phyloP scores from a whole-genome alignment of 1,139 yeast genomes.

The Blastobotrys raffinosifermentans region DNA sequence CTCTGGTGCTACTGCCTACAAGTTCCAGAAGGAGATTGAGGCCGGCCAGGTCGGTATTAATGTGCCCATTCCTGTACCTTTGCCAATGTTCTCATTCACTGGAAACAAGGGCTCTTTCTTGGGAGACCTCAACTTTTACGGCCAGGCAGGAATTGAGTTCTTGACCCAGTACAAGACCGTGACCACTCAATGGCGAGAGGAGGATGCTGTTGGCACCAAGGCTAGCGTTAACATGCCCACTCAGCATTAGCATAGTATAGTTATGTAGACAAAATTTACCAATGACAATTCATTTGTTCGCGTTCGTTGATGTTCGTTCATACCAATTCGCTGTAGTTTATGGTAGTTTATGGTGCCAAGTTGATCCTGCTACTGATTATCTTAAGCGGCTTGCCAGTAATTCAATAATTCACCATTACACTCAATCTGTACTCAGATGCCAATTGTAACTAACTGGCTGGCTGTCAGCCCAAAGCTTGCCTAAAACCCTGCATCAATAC shows the following conservation, averaged over 20 bases:
- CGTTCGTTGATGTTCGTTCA: too few relatives aligned
- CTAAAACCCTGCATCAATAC: too few relatives aligned
- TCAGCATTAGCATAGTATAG: conserved; percentile 18
- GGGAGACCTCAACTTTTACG: conserved; percentile 76
- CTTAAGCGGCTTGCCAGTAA: too few relatives aligned
- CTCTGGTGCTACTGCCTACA: conserved; percentile 64
- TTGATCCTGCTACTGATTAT: too few relatives aligned
- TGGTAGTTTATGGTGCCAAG: too few relatives aligned
- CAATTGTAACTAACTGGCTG: too few relatives aligned
- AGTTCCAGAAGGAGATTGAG: conserved; percentile 63
- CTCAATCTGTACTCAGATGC: too few relatives aligned
- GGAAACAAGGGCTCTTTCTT: conserved; percentile 73
- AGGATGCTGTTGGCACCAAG: conserved; percentile 49
- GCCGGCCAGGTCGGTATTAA: conserved; percentile 78
- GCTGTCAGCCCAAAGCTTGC: too few relatives aligned
- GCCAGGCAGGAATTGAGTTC: conserved; percentile 66
- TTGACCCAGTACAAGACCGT: conserved; percentile 75
- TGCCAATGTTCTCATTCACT: conserved; percentile 78
- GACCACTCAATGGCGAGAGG: conserved; percentile 62
- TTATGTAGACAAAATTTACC: background rate
- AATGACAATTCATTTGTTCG: too few relatives aligned
- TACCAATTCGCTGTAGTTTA: too few relatives aligned
- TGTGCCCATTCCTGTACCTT: conserved; percentile 80
- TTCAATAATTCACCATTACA: too few relatives aligned
- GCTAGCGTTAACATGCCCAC: conserved; percentile 46